phyloP scores from a whole-genome alignment of 2,329 filamentous ascomycete genomes.

The Gyromitra esculenta region DNA sequence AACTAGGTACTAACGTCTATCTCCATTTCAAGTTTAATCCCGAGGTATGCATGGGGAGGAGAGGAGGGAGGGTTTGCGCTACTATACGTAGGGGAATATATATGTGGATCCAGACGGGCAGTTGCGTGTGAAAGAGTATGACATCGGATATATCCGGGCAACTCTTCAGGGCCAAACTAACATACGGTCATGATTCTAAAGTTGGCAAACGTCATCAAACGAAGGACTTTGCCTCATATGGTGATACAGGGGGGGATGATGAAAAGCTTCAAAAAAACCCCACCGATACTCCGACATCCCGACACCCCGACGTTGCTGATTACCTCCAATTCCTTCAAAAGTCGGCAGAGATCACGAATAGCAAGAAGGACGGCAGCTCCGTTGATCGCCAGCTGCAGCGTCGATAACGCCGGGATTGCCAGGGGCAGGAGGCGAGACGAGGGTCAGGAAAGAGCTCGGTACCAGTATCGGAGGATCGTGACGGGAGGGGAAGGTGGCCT shows the following conservation, averaged over 20 bases:
- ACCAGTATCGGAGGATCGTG: slow-evolving; percentile 36
- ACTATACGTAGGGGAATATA: slow-evolving; percentile 22
- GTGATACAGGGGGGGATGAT: slow-evolving; percentile 5
- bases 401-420: slow-evolving; percentile 27
- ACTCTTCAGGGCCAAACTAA: neutral
- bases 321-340: slow-evolving; percentile 10
- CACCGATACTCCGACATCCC: neutral
- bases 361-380: slow-evolving; percentile 13
- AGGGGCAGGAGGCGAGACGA: slow-evolving; percentile 12
- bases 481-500: slow-evolving; percentile 39
- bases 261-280: neutral
- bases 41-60: neutral
- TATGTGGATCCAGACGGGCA: slow-evolving; percentile 5
- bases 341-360: slow-evolving; percentile 1
- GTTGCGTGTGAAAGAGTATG: slow-evolving; percentile 2
- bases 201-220: slow-evolving; percentile 1
- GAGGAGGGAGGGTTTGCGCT: slow-evolving; percentile 2
- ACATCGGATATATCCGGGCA: slow-evolving; percentile 33
- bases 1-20: slow-evolving; percentile 39
- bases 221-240: slow-evolving; percentile 2
- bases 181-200: neutral
- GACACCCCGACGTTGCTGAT: slow-evolving; percentile 21
- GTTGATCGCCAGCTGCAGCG: slow-evolving; percentile 23
- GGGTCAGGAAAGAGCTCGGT: slow-evolving; percentile 25
- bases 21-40: slow-evolving; percentile 31